Base-by-base conservation (phyloP, 441 rosid species). In the Heliophila coronopifolia region DNA sequence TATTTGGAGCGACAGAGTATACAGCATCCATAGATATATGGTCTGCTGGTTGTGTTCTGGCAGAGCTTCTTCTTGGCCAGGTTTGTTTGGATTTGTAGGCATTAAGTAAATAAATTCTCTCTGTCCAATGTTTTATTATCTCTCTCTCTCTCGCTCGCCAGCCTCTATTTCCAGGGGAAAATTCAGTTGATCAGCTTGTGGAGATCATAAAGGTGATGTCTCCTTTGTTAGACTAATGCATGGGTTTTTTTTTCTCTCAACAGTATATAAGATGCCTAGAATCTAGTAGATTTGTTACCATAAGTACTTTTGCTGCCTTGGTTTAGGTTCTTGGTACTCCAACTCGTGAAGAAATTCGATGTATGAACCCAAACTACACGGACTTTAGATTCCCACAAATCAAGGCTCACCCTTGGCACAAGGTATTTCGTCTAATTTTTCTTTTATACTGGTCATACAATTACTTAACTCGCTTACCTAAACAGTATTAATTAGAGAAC, bases 31-130 rank as follows among this genome's bases (percentile, higher is more conserved):
- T 82, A 27, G 90, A 82, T 65, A 82, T 82, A 52, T 82, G 90
- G 90, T 82, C 90, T 23, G 86, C 83, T 68, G 90, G 90, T 34
- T 82, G 90, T 77, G 83, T 79, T 37, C 70, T 82, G 49, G 90
- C 90, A 5, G 90, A 82, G 71, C 90, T 82, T 37, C 84, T 82
- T 52, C 69, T 82, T 31, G 83, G 90, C 41, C 86, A 75, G 74
- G 90, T 81, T 59, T 31, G 72, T 67, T 14, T 63, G 7, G n/a
- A n/a, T n/a, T n/a, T n/a, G n/a, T n/a, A n/a, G n/a, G n/a, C n/a
- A n/a, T n/a, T n/a, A n/a, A n/a, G n/a, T n/a, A n/a, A n/a, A n/a
- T n/a, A n/a, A n/a, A n/a, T n/a, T n/a, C n/a, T n/a, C n/a, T n/a
- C n/a, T n/a, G n/a, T n/a, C n/a, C n/a, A n/a, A n/a, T n/a, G n/a